Evolutionary conservation across 2,329 filamentous ascomycete genomes (phyloP).

Genomic region (Cordyceps tenuipes): DNA sequence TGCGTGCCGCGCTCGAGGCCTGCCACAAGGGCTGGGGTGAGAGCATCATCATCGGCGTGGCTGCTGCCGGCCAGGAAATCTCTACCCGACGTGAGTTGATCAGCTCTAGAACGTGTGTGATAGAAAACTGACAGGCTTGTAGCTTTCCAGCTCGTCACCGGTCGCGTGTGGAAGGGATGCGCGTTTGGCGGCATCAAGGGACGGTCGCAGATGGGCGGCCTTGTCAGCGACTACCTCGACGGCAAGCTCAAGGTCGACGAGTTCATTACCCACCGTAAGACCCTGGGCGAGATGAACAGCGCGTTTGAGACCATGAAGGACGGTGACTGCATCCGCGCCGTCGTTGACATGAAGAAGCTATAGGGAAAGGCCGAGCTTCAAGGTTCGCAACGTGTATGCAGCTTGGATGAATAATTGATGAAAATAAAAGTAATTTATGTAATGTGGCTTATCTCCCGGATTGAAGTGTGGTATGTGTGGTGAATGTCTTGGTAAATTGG

Average conservation of each 20-base stretch:
- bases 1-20: conserved; percentile 90
- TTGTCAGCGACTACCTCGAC: conserved; percentile 82
- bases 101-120: no score
- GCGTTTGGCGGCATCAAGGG: conserved; percentile 98
- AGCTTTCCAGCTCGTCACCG: conserved; percentile 98
- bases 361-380: conserved; percentile 10
- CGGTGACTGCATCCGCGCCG: conserved; percentile 93
- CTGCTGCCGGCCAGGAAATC: conserved; percentile 93
- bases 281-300: conserved; percentile 72
- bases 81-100: conserved; percentile 69
- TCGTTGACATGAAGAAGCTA: conserved; percentile 57
- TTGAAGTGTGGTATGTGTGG: not conserved
- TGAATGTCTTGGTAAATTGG: not conserved
- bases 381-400: not conserved
- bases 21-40: conserved; percentile 99
- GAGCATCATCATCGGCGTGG: conserved; percentile 96
- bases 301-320: conserved; percentile 93
- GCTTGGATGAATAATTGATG: not conserved
- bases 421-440: not conserved
- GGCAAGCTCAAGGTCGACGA: conserved; percentile 96
- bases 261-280: conserved; percentile 95
- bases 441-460: not conserved
- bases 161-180: conserved; percentile 95
- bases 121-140: conserved; percentile 16
- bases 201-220: conserved; percentile 77